Evolutionary conservation across 495 filamentous ascomycete genomes (phyloP).

Genomic region (Aspergillus mulundensis): DNA sequence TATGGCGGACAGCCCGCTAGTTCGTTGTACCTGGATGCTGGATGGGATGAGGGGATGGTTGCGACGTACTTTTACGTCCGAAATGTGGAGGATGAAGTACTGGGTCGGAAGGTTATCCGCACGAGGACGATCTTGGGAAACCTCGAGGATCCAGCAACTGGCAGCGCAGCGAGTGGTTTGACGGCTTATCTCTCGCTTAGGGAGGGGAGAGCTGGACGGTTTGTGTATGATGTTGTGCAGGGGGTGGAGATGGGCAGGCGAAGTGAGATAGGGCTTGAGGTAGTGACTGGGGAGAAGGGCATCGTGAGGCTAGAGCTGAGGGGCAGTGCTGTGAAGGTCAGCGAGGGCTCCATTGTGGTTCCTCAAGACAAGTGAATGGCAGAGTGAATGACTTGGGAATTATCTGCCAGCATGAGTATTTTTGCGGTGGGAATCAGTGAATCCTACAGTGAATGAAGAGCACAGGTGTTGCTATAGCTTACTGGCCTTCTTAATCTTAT

Average conservation of each 20-base stretch:
- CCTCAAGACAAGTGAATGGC: slow-evolving; percentile 4
- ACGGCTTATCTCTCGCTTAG: slow-evolving; percentile 53
- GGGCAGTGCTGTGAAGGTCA: slow-evolving; percentile 53
- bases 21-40: slow-evolving; percentile 44
- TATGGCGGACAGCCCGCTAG: slow-evolving; percentile 13
- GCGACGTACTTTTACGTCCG: slow-evolving; percentile 53
- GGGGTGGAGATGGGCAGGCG: slow-evolving; percentile 74
- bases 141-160: slow-evolving; percentile 63
- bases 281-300: slow-evolving; percentile 27
- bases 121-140: slow-evolving; percentile 49
- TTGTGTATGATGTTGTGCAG: slow-evolving; percentile 57
- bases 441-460: no score
- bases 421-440: background rate
- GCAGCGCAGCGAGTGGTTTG: slow-evolving; percentile 57
- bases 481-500: no score
- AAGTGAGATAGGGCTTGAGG: slow-evolving; percentile 55
- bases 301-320: slow-evolving; percentile 45
- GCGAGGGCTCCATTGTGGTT: slow-evolving; percentile 42
- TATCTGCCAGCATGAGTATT: background rate
- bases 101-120: slow-evolving; percentile 24
- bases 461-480: no score
- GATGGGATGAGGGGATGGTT: slow-evolving; percentile 48
- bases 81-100: slow-evolving; percentile 19
- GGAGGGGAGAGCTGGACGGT: slow-evolving; percentile 23
- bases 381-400: background rate